These are phyloP conservation scores for Guillardia theta DNA, from an alignment of 78 protist species.

Conservation along the genomic window DNA sequence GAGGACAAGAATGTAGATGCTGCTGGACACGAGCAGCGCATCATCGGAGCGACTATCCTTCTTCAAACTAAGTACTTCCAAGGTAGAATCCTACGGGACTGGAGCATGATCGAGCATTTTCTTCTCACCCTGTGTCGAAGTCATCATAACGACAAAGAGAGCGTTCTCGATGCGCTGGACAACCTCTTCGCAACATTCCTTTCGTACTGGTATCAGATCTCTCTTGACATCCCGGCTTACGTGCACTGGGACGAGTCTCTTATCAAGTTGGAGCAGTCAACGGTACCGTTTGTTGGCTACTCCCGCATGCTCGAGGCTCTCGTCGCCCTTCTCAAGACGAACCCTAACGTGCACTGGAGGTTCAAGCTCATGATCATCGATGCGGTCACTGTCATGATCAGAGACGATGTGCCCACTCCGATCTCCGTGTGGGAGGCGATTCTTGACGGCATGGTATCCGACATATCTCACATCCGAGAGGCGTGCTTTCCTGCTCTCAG, in stretches of 20 bases:
- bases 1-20: not conserved
- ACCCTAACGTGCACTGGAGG: not conserved
- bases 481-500: not conserved
- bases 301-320: not conserved
- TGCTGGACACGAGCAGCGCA: not conserved
- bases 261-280: not conserved
- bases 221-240: not conserved
- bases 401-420: not conserved
- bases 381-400: not conserved
- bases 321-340: not conserved
- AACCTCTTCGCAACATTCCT: not conserved
- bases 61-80: not conserved
- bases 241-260: not conserved
- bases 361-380: conserved; percentile 13
- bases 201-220: not conserved
- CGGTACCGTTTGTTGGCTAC: not conserved
- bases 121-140: not conserved
- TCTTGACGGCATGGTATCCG: not conserved
- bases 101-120: not conserved
- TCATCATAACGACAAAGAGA: not conserved
- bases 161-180: not conserved
- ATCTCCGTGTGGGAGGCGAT: not conserved
- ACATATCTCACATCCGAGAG: not conserved
- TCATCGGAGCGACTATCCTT: not conserved
- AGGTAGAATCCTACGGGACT: not conserved